Conservation (phyloP, 179 eudicot genomes). For the Beta macrorhiza region DNA sequence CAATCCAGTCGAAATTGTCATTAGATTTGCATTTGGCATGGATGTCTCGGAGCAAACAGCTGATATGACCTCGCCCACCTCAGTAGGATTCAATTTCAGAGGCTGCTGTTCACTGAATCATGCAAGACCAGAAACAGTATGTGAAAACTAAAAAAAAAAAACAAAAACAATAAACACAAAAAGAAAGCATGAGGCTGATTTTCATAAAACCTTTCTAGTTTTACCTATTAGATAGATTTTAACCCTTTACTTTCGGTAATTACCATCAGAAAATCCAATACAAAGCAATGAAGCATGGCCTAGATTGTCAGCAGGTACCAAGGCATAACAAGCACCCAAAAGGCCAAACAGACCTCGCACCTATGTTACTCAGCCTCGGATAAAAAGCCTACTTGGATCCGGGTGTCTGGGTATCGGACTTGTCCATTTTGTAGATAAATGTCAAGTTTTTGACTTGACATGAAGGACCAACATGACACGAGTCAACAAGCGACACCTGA, state of each 20-base stretch:
- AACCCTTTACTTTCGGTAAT: background rate
- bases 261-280: too few relatives aligned
- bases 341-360: background rate
- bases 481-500: too few relatives aligned
- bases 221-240: background rate
- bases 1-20: conserved; percentile 68
- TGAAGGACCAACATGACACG: too few relatives aligned
- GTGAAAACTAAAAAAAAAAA: background rate
- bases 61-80: conserved; percentile 90
- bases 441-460: too few relatives aligned
- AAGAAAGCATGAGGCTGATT: background rate
- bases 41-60: conserved; percentile 89
- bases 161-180: too few relatives aligned
- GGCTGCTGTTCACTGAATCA: conserved; percentile 91
- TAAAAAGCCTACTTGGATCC: too few relatives aligned
- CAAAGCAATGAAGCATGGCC: background rate
- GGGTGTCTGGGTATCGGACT: too few relatives aligned
- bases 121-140: conserved; percentile 10
- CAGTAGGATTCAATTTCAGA: conserved; percentile 73
- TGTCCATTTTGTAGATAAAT: too few relatives aligned
- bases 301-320: background rate
- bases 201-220: background rate
- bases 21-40: conserved; percentile 48
- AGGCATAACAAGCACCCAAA: background rate
- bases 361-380: too few relatives aligned